phyloP scores from a whole-genome alignment of 2,329 filamentous ascomycete species.

The Hortaea sp. region DNA sequence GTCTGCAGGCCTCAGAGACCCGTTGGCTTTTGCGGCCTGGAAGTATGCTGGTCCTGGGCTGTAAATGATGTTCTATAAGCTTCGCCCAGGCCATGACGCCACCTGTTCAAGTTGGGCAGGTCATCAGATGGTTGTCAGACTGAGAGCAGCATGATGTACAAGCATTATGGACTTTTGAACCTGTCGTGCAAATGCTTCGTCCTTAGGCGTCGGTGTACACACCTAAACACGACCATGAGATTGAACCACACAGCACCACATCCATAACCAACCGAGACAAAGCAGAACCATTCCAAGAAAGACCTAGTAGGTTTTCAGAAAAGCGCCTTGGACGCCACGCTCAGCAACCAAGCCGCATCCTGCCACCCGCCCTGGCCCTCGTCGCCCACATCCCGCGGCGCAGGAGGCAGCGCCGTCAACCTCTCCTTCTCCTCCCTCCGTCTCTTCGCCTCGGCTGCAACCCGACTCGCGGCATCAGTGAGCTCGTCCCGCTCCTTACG shows the following conservation, averaged over 20 bases:
- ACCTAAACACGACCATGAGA: neutral
- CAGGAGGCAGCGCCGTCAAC: constrained; percentile 12
- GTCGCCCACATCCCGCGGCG: constrained; percentile 29
- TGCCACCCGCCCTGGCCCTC: constrained; percentile 43
- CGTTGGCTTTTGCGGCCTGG: too few species aligned
- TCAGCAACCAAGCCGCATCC: constrained; percentile 49
- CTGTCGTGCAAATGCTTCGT: neutral
- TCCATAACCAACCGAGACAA: neutral
- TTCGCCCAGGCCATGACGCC: too few species aligned
- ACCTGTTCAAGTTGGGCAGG: too few species aligned
- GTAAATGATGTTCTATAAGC: too few species aligned
- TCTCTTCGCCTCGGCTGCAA: constrained; percentile 24
- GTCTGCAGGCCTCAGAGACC: too few species aligned
- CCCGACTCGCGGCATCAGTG: constrained; percentile 10
- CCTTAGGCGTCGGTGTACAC: neutral
- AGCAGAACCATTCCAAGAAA: too few species aligned
- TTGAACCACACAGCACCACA: neutral
- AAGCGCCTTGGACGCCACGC: constrained; percentile 39
- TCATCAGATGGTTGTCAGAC: too few species aligned
- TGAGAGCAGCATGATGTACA: too few species aligned
- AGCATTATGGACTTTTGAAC: too few species aligned
- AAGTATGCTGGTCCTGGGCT: too few species aligned
- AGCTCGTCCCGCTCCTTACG: too few species aligned
- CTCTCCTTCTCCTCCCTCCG: constrained; percentile 25
- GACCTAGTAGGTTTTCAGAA: constrained; percentile 6